Conservation (phyloP, 257 asterid species). For the Echites panduratus region DNA sequence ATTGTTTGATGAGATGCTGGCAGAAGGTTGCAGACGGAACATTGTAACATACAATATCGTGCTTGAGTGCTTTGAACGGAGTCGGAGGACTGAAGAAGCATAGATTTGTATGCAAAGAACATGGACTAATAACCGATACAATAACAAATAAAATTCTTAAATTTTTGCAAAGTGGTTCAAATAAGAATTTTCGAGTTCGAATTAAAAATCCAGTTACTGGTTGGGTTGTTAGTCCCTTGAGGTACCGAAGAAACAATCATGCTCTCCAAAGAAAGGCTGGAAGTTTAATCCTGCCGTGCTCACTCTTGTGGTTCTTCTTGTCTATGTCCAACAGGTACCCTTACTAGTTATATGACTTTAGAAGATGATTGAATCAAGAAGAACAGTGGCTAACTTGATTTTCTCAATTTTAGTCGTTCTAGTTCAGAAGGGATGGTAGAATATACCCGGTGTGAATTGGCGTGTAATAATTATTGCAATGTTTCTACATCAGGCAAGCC, state of each 20-base stretch:
- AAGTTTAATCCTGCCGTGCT: neutral
- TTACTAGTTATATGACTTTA: neutral
- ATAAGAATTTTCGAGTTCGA: conserved; percentile 41
- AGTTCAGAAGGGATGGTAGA: neutral
- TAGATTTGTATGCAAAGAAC: conserved; percentile 77
- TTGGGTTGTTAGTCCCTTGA: conserved; percentile 93
- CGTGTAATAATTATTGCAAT: neutral
- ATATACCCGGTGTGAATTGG: neutral
- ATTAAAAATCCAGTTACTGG: conserved; percentile 80
- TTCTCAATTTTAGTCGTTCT: neutral
- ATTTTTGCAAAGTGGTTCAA: conserved; percentile 74
- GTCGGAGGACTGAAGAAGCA: conserved; percentile 93
- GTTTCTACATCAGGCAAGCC: neutral
- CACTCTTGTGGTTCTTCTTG: neutral
- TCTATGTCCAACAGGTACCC: neutral
- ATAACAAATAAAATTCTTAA: conserved; percentile 76
- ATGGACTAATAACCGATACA: conserved; percentile 78
- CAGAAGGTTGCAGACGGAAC: conserved; percentile 78
- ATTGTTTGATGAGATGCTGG: conserved; percentile 75
- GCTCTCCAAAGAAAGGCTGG: neutral
- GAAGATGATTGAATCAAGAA: neutral
- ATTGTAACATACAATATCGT: conserved; percentile 85
- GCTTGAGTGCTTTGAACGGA: conserved; percentile 77
- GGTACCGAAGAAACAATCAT: conserved; percentile 31
- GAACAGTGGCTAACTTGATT: neutral